Conservation (phyloP, 2,329 filamentous ascomycete species). For the Diaporthe helianthi region DNA sequence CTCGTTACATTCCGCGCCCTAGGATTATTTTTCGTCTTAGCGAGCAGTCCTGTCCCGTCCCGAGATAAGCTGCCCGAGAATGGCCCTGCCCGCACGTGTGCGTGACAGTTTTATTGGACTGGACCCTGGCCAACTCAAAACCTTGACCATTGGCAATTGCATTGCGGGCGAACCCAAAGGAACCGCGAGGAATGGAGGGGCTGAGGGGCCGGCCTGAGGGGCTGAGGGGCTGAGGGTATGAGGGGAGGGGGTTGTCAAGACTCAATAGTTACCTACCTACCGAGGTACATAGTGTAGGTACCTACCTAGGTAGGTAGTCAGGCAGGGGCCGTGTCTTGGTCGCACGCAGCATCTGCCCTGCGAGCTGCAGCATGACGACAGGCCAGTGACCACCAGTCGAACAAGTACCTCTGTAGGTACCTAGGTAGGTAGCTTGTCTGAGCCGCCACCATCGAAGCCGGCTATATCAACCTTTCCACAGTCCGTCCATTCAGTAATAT, state of each 20-base stretch:
- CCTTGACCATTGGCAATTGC: conserved; percentile 11
- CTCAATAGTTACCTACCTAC: no score
- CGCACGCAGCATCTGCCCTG: conserved; percentile 20
- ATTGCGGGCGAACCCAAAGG: conserved; percentile 17
- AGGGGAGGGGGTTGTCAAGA: not conserved
- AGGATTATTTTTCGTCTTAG: conserved; percentile 4
- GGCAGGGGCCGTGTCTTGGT: conserved; percentile 24
- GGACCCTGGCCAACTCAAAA: conserved; percentile 15
- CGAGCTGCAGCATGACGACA: conserved; percentile 22
- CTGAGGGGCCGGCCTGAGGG: not conserved
- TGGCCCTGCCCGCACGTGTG: conserved; percentile 12
- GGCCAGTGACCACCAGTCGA: not conserved
- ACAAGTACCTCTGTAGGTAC: no score
- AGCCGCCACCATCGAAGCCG: conserved; percentile 10
- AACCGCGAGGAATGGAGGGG: conserved; percentile 1
- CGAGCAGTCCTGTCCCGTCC: conserved; percentile 16
- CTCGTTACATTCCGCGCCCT: conserved; percentile 22
- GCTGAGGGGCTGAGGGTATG: not conserved
- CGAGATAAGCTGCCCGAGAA: conserved; percentile 15
- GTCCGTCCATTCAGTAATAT: not conserved
- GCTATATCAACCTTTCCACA: conserved; percentile 9
- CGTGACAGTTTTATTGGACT: not conserved
- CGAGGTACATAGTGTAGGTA: no score
- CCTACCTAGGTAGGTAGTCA: no score
- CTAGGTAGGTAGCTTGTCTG: conserved; percentile 10